Percentiles rank a stretch among this genome's conserved stretches.
phyloP scores from a whole-genome alignment of 352 stramenopile species.

The Chrysophaeum taylorii region DNA sequence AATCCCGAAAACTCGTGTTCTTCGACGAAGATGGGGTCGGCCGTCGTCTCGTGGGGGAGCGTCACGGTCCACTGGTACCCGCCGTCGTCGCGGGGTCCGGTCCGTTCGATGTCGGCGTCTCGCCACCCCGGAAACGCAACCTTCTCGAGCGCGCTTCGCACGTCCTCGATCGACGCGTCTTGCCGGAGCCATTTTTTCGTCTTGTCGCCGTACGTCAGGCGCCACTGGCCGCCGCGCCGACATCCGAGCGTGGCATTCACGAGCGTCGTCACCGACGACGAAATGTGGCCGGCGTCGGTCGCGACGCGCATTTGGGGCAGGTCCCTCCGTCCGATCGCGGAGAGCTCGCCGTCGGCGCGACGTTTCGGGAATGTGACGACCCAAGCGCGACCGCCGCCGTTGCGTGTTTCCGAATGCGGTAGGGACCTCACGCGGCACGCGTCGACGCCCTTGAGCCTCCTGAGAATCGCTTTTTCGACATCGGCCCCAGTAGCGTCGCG shows the following conservation, averaged over 20 bases:
- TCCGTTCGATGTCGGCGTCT: constrained; percentile 23
- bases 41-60: constrained; percentile 18
- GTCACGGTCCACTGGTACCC: constrained; percentile 37
- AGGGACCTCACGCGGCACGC: background rate
- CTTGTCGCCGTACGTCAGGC: background rate
- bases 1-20: no score
- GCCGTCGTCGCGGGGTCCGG: constrained; percentile 22
- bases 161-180: background rate
- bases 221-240: background rate
- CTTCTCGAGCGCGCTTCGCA: background rate
- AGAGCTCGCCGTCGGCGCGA: background rate
- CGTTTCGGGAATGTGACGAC: background rate
- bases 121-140: constrained; percentile 20
- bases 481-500: no score
- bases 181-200: background rate
- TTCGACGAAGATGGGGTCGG: no score
- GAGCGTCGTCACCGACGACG: background rate
- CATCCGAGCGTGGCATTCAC: background rate
- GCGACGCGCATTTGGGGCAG: background rate
- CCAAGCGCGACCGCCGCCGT: background rate
- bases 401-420: background rate
- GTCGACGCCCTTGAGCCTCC: background rate
- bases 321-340: background rate
- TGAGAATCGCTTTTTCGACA: no score
- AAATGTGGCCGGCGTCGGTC: background rate